A percentile compares a stretch with the other conserved stretches of the same genome.
Conservation (phyloP, 2,329 filamentous ascomycete species). For the Fusarium metavorans region DNA sequence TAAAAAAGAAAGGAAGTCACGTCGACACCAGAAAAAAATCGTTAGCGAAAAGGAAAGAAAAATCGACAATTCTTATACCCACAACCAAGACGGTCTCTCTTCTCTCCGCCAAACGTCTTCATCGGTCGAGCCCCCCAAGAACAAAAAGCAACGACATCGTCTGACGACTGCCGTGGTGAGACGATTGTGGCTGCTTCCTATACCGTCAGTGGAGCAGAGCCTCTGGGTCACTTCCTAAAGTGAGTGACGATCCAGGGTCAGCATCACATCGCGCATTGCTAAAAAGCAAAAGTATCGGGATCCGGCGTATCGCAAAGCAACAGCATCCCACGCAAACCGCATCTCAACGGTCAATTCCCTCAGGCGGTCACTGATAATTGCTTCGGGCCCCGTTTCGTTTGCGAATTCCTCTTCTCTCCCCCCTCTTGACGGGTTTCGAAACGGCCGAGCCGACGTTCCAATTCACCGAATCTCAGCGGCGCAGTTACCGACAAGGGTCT, state of each 20-base stretch:
- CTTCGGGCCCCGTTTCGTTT: constrained; percentile 14
- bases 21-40: constrained; percentile 1
- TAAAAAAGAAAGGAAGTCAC: constrained; percentile 24
- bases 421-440: constrained; percentile 15
- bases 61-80: constrained; percentile 27
- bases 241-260: constrained; percentile 40
- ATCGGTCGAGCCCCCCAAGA: constrained; percentile 34
- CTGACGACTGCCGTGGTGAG: constrained; percentile 37
- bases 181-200: constrained; percentile 39
- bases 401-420: constrained; percentile 22
- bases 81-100: constrained; percentile 17
- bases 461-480: constrained; percentile 12
- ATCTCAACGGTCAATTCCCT: constrained; percentile 15
- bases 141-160: constrained; percentile 43
- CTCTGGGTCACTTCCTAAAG: constrained; percentile 34
- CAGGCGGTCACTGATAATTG: constrained; percentile 25
- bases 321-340: constrained; percentile 23
- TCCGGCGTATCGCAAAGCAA: constrained; percentile 37
- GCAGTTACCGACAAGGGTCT: constrained; percentile 18
- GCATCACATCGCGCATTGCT: constrained; percentile 41
- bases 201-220: constrained; percentile 32
- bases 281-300: constrained; percentile 44
- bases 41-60: constrained; percentile 26
- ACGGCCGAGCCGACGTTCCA: constrained; percentile 22
- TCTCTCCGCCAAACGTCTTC: constrained; percentile 29